Evolutionary conservation across 2,329 filamentous ascomycete genomes (phyloP), one percentile per base, ranked within the genome.

Genomic region (Madurella fahalii): DNA sequence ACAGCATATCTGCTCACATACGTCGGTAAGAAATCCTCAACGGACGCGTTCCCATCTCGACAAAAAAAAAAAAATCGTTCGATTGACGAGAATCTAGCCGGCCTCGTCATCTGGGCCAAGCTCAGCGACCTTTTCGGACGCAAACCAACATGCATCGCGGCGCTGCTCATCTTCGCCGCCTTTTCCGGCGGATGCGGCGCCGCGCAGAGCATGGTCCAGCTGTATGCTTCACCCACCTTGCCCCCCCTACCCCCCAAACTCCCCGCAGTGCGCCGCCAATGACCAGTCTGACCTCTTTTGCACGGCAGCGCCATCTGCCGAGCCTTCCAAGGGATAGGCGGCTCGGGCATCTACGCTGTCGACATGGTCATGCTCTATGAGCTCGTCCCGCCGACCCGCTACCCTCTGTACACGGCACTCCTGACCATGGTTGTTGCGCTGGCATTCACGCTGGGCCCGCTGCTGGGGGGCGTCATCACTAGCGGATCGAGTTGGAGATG

Each of bases 1-100:
- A 76, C 74, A 0, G 63, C 74, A 1, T 80, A 79, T 60, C 65
- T 79, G 9, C 64, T 80, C 18, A 75, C 74, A 0, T 80, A 78
- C 53, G 77, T 73, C 12, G 73, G 75, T 71, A 58, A 64, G 47
- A 5, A n/a, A n/a, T n/a, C n/a, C n/a, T n/a, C n/a, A n/a, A n/a
- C n/a, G n/a, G n/a, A n/a, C n/a, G n/a, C n/a, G n/a, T n/a, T n/a
- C n/a, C n/a, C n/a, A n/a, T n/a, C n/a, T n/a, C n/a, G n/a, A n/a
- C n/a, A n/a, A n/a, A n/a, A n/a, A n/a, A n/a, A n/a, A n/a, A n/a
- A n/a, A n/a, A n/a, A n/a, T n/a, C n/a, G 5, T n/a, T n/a, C 15
- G 13, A 31, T 37, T 11, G 30, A 30, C 15, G 8, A 16, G 2
- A 32, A 16, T 11, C 4, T 13, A n/a, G 37, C 40, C 34, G 18